Percentiles rank a stretch among this genome's conserved stretches.
phyloP scores from a whole-genome alignment of 495 filamentous ascomycete genomes.

The Amniculicola lignicola region DNA sequence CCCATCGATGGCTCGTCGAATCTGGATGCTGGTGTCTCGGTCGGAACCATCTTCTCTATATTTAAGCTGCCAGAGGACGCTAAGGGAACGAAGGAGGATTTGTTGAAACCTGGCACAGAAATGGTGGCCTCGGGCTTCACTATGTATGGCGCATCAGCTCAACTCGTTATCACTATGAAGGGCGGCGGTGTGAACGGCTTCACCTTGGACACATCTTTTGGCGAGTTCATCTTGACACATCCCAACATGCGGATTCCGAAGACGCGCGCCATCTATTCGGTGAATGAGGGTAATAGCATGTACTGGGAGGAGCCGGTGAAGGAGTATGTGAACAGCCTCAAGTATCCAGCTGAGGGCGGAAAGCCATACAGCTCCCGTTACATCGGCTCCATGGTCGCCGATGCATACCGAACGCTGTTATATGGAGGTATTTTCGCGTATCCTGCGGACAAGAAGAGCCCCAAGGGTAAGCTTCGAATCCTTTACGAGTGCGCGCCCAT shows the following conservation, averaged over 20 bases:
- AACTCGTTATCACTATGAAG: slow-evolving; percentile 96
- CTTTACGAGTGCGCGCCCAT: slow-evolving; percentile 98
- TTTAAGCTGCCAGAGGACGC: slow-evolving; percentile 76
- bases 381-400: slow-evolving; percentile 96
- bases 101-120: slow-evolving; percentile 83
- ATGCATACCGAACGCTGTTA: slow-evolving; percentile 91
- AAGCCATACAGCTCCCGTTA: slow-evolving; percentile 96
- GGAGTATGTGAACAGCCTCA: slow-evolving; percentile 82
- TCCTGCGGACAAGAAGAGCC: slow-evolving; percentile 94
- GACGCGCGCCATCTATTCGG: slow-evolving; percentile 85
- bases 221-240: slow-evolving; percentile 98
- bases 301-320: slow-evolving; percentile 93
- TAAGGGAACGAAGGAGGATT: slow-evolving; percentile 72
- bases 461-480: slow-evolving; percentile 96
- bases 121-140: slow-evolving; percentile 94
- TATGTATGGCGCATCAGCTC: slow-evolving; percentile 97
- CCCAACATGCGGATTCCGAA: slow-evolving; percentile 86
- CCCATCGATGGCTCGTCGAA: slow-evolving; percentile 98
- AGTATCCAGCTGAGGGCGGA: slow-evolving; percentile 66
- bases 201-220: slow-evolving; percentile 90
- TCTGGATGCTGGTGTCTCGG: slow-evolving; percentile 94
- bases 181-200: slow-evolving; percentile 93
- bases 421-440: slow-evolving; percentile 98
- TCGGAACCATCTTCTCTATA: slow-evolving; percentile 96
- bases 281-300: slow-evolving; percentile 95